Conservation (phyloP, 106 monocot species). For the Dendrobium chrysotoxum region DNA sequence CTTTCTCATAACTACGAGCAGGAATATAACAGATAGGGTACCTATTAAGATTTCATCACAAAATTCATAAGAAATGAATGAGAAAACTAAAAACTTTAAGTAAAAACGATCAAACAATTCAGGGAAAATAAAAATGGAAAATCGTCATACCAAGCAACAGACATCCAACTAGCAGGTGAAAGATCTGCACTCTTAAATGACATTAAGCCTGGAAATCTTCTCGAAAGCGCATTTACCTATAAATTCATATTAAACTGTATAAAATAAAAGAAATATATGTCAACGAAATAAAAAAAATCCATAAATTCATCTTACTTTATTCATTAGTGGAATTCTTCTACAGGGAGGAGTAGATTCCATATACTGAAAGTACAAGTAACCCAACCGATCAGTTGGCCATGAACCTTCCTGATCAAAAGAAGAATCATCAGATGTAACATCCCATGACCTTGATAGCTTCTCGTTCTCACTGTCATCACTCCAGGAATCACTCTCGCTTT, state of each 20-base stretch:
- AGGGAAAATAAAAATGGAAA: not conserved
- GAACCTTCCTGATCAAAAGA: conserved; percentile 13
- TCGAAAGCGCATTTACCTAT: conserved; percentile 44
- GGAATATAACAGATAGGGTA: conserved; percentile 87
- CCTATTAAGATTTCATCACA: conserved; percentile 27
- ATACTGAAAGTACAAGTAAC: conserved; percentile 59
- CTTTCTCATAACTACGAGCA: conserved; percentile 32
- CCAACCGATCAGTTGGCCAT: conserved; percentile 31
- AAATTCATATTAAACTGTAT: not conserved
- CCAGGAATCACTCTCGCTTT: conserved; percentile 55
- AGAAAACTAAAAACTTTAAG: not conserved
- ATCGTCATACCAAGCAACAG: conserved; percentile 63
- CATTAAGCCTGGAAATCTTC: conserved; percentile 47
- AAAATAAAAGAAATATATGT: not conserved
- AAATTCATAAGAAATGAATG: not conserved
- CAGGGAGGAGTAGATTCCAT: conserved; percentile 48
- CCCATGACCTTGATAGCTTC: conserved; percentile 52
- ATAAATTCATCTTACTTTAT: conserved; percentile 36
- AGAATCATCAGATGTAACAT: conserved; percentile 31
- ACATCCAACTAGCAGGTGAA: conserved; percentile 91
- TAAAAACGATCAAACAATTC: not conserved
- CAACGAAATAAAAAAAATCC: not conserved
- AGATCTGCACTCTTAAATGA: conserved; percentile 63
- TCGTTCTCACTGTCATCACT: conserved; percentile 62
- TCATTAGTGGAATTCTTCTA: conserved; percentile 46